phyloP scores from a whole-genome alignment of 495 filamentous ascomycete species.

The Polyplosphaeria fusca region DNA sequence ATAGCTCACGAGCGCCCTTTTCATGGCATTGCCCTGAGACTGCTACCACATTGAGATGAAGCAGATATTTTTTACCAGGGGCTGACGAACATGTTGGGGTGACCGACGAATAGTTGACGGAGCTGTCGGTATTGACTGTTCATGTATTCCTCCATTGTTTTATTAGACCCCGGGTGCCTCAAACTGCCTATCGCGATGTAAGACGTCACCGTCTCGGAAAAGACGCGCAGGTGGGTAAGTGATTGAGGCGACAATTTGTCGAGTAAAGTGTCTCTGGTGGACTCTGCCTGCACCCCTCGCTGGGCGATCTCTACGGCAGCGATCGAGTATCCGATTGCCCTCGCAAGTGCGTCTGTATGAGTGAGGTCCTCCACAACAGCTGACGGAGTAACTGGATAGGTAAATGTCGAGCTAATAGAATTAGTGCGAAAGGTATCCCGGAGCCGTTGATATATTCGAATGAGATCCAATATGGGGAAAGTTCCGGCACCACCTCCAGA shows the following conservation, averaged over 20 bases:
- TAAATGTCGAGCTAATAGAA: constrained; percentile 54
- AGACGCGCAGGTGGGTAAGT: constrained; percentile 80
- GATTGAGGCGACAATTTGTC: constrained; percentile 78
- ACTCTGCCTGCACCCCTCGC: constrained; percentile 74
- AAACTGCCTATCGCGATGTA: constrained; percentile 76
- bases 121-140: constrained; percentile 69
- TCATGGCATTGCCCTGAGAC: no score
- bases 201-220: constrained; percentile 82
- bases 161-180: constrained; percentile 56
- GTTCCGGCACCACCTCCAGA: neutral
- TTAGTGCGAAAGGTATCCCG: constrained; percentile 75
- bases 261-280: constrained; percentile 66
- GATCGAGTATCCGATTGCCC: constrained; percentile 81
- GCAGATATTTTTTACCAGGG: no score
- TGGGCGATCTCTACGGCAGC: constrained; percentile 88
- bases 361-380: constrained; percentile 49
- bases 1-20: no score
- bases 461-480: constrained; percentile 55
- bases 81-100: constrained; percentile 39
- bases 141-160: constrained; percentile 63
- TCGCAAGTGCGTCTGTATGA: constrained; percentile 66
- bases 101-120: constrained; percentile 65
- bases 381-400: constrained; percentile 40
- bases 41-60: no score
- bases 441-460: constrained; percentile 74